Percentiles rank a stretch among this genome's conserved stretches.
Evolutionary conservation across 768 basidiomycete genomes (phyloP).

Genomic region (Rickenella mellea): DNA sequence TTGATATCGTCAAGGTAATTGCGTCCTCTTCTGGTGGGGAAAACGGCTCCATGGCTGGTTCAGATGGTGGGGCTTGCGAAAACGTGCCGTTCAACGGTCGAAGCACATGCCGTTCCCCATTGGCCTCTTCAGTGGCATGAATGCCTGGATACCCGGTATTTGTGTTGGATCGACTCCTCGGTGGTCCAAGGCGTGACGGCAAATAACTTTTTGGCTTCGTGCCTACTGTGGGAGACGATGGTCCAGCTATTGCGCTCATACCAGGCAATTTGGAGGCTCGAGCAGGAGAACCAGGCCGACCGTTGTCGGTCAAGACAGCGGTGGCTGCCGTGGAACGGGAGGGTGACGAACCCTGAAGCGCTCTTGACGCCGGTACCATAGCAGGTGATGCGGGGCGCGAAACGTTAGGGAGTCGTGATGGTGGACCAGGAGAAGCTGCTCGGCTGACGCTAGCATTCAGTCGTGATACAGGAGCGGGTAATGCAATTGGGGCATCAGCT

Average conservation of each 20-base stretch:
- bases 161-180: neutral
- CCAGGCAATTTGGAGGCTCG: conserved; percentile 9
- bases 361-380: conserved; percentile 25
- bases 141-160: neutral
- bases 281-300: conserved; percentile 34
- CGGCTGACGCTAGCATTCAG: conserved; percentile 36
- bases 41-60: conserved; percentile 11
- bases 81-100: conserved; percentile 14
- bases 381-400: conserved; percentile 42
- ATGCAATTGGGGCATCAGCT: conserved; percentile 18
- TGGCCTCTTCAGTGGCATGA: conserved; percentile 12
- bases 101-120: neutral
- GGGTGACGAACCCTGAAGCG: conserved; percentile 35
- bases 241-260: conserved; percentile 27
- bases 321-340: conserved; percentile 24
- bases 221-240: neutral
- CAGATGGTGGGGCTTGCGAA: conserved; percentile 18
- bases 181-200: conserved; percentile 13
- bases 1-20: conserved; percentile 77
- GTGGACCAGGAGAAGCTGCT: conserved; percentile 39
- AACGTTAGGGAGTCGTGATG: conserved; percentile 31
- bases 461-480: conserved; percentile 41
- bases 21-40: conserved; percentile 41
- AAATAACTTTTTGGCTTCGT: conserved; percentile 21
- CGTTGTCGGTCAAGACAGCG: conserved; percentile 25